Conservation (phyloP, 352 stramenopile genomes). For the Pythium aristosporum region DNA sequence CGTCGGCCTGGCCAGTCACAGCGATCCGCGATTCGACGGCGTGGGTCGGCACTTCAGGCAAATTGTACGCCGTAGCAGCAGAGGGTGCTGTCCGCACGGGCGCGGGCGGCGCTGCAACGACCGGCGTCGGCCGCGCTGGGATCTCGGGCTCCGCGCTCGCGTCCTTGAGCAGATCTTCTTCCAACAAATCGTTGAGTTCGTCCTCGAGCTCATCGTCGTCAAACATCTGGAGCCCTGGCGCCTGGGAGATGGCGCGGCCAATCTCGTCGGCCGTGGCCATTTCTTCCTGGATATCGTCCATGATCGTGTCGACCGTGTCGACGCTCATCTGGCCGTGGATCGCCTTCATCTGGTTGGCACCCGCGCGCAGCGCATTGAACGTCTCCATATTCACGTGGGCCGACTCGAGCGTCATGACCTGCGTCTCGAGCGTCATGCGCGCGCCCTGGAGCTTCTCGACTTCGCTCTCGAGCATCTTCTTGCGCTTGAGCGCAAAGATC, state of each 20-base stretch:
- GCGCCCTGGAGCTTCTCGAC: conserved; percentile 97
- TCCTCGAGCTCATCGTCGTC: conserved; percentile 95
- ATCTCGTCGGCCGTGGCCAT: conserved; percentile 96
- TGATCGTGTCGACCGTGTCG: conserved; percentile 97
- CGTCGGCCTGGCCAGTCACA: conserved; percentile 64
- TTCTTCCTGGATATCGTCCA: conserved; percentile 98
- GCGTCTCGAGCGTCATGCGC: conserved; percentile 96
- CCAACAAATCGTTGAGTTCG: conserved; percentile 93
- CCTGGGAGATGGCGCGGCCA: conserved; percentile 91
- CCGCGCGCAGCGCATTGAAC: conserved; percentile 93
- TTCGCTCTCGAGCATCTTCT: conserved; percentile 98
- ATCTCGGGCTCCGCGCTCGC: conserved; percentile 89
- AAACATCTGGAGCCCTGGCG: conserved; percentile 90
- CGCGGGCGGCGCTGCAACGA: conserved; percentile 19
- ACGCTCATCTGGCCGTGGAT: conserved; percentile 95
- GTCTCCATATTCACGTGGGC: conserved; percentile 96
- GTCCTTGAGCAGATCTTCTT: conserved; percentile 93
- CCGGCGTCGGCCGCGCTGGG: conserved; percentile 21
- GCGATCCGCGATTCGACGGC: conserved; percentile 75
- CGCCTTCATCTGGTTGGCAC: conserved; percentile 93
- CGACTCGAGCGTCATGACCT: conserved; percentile 91
- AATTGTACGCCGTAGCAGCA: conserved; percentile 40
- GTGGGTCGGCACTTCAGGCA: conserved; percentile 81
- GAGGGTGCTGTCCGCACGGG: conserved; percentile 28
- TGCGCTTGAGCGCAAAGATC: conserved; percentile 97